A percentile compares a stretch with the other conserved stretches of the same genome.
These are phyloP conservation scores for Termitomyces sp. DNA, from an alignment of 768 basidiomycete genomes.

Conservation along the genomic window DNA sequence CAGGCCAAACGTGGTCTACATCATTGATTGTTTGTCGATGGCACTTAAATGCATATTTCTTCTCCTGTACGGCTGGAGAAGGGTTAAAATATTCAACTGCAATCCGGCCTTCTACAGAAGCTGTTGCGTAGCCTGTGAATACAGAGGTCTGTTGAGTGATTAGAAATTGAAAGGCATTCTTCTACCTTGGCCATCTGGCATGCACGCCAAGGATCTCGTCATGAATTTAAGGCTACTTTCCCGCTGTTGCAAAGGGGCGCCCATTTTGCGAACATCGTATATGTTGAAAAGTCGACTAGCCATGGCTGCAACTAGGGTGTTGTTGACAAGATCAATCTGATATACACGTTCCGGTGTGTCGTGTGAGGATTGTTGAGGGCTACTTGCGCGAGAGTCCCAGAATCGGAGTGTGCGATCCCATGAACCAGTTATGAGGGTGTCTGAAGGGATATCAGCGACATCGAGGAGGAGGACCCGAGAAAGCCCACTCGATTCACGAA, in stretches of 20 bases:
- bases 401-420: slow-evolving; percentile 89
- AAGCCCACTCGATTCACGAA: slow-evolving; percentile 54
- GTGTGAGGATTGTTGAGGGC: slow-evolving; percentile 53
- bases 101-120: slow-evolving; percentile 92
- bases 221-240: slow-evolving; percentile 95
- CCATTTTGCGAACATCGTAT: slow-evolving; percentile 80
- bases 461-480: not conserved
- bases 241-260: slow-evolving; percentile 65
- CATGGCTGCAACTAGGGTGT: slow-evolving; percentile 88
- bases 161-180: slow-evolving; percentile 10
- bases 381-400: slow-evolving; percentile 73
- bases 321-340: slow-evolving; percentile 69
- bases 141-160: not conserved
- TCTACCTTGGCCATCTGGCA: slow-evolving; percentile 86
- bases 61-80: slow-evolving; percentile 65
- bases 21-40: slow-evolving; percentile 88
- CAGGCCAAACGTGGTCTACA: slow-evolving; percentile 94
- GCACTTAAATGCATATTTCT: slow-evolving; percentile 95
- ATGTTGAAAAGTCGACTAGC: slow-evolving; percentile 87
- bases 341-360: slow-evolving; percentile 82
- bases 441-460: slow-evolving; percentile 29
- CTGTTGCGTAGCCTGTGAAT: slow-evolving; percentile 77
- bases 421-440: slow-evolving; percentile 75
- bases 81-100: slow-evolving; percentile 97
- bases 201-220: slow-evolving; percentile 87